A percentile compares a stretch with the other conserved stretches of the same genome.
These are phyloP conservation scores for Bisporella sp. DNA, from an alignment of 2,329 filamentous ascomycete species.

Conservation along the genomic window DNA sequence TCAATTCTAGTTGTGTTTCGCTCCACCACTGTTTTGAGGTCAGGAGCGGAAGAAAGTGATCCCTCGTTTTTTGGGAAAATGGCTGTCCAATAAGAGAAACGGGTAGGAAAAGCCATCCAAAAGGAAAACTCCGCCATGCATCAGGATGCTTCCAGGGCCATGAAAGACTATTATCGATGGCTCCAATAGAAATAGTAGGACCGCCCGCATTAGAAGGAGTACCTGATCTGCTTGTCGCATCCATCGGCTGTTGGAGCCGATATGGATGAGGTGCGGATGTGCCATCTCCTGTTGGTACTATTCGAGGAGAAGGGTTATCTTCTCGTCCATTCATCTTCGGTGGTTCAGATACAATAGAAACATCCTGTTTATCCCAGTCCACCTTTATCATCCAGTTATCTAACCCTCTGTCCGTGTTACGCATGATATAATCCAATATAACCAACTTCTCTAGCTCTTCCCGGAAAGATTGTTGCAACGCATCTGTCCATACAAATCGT, in stretches of 20 bases:
- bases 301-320: slow-evolving; percentile 43
- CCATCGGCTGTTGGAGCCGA: slow-evolving; percentile 76
- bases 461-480: slow-evolving; percentile 81
- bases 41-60: slow-evolving; percentile 91
- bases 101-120: slow-evolving; percentile 95
- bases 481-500: slow-evolving; percentile 77
- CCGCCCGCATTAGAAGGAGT: slow-evolving; percentile 28
- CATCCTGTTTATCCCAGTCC: slow-evolving; percentile 74
- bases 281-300: slow-evolving; percentile 32
- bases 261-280: slow-evolving; percentile 54
- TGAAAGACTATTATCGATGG: slow-evolving; percentile 95
- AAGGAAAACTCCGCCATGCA: slow-evolving; percentile 84
- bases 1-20: slow-evolving; percentile 81
- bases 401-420: slow-evolving; percentile 91
- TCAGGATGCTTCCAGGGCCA: slow-evolving; percentile 71
- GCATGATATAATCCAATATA: slow-evolving; percentile 97
- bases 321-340: slow-evolving; percentile 56
- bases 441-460: slow-evolving; percentile 96
- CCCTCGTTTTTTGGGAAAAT: slow-evolving; percentile 87
- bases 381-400: slow-evolving; percentile 99
- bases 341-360: slow-evolving; percentile 81
- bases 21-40: slow-evolving; percentile 97
- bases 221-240: slow-evolving; percentile 49
- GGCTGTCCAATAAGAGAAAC: slow-evolving; percentile 94
- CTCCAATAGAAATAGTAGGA: slow-evolving; percentile 66